phyloP scores from a whole-genome alignment of 2,329 filamentous ascomycete species.

The Exophiala viscosa region DNA sequence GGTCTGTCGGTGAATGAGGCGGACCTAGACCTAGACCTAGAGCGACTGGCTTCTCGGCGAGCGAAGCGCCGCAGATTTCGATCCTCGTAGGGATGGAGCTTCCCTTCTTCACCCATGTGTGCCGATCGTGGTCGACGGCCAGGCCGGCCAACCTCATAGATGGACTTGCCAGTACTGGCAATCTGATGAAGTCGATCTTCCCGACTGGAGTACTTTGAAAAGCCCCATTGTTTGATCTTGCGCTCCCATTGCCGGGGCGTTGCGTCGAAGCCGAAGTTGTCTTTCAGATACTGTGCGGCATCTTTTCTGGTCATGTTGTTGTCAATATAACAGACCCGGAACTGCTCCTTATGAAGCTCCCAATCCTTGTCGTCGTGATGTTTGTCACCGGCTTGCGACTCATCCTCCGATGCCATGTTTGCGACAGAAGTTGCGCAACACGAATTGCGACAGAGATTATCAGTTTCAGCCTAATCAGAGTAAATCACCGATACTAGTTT shows the following conservation, averaged over 20 bases:
- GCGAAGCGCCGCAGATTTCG: constrained; percentile 28
- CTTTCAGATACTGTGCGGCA: constrained; percentile 22
- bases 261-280: constrained; percentile 23
- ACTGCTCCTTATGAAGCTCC: constrained; percentile 25
- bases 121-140: constrained; percentile 24
- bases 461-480: constrained; percentile 11
- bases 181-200: constrained; percentile 25
- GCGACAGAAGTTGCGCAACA: neutral
- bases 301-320: constrained; percentile 27
- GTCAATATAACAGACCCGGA: constrained; percentile 25
- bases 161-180: constrained; percentile 20
- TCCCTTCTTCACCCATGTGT: constrained; percentile 16
- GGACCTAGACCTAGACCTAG: constrained; percentile 21
- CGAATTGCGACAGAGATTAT: neutral
- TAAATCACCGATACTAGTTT: neutral
- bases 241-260: constrained; percentile 29
- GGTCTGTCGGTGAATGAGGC: constrained; percentile 13
- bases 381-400: constrained; percentile 16
- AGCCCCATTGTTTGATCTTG: constrained; percentile 28
- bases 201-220: constrained; percentile 26
- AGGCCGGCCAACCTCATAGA: constrained; percentile 24
- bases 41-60: constrained; percentile 25
- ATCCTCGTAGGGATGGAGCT: constrained; percentile 23
- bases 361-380: constrained; percentile 28
- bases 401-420: constrained; percentile 24